Evolutionary conservation across 2,329 filamentous ascomycete species (phyloP).

Genomic region (Lasiodiplodia sp.): DNA sequence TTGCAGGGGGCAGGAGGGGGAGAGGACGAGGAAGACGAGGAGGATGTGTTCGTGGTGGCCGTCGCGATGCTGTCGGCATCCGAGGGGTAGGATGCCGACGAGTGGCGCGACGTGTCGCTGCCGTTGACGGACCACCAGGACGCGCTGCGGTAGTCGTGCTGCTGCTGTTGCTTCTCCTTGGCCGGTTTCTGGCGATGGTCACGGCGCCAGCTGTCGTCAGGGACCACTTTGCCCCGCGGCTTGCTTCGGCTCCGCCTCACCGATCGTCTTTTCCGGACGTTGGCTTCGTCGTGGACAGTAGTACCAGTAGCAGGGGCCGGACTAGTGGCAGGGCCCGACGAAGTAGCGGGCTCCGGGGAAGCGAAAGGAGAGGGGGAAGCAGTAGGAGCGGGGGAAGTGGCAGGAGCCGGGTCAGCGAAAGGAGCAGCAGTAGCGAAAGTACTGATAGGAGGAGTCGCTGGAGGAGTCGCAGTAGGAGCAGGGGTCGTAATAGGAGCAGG

Average conservation of each 20-base stretch:
- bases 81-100: slow-evolving; percentile 6
- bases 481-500: no score
- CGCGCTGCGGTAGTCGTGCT: slow-evolving; percentile 3
- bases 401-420: no score
- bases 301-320: not conserved
- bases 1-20: not conserved
- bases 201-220: slow-evolving; percentile 9
- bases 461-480: not conserved
- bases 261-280: not conserved
- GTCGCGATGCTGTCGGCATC: not conserved
- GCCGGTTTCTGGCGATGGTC: not conserved
- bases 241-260: not conserved
- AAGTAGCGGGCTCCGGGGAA: no score
- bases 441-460: no score
- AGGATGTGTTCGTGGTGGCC: not conserved
- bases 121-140: not conserved
- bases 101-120: not conserved
- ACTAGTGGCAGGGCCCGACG: no score
- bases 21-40: not conserved
- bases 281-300: not conserved
- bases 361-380: no score
- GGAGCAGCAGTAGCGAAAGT: no score
- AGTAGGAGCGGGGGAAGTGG: no score
- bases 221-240: not conserved
- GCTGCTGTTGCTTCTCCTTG: not conserved